Conservation (phyloP, 768 basidiomycete species). For the Hemileccinum rubropunctum region DNA sequence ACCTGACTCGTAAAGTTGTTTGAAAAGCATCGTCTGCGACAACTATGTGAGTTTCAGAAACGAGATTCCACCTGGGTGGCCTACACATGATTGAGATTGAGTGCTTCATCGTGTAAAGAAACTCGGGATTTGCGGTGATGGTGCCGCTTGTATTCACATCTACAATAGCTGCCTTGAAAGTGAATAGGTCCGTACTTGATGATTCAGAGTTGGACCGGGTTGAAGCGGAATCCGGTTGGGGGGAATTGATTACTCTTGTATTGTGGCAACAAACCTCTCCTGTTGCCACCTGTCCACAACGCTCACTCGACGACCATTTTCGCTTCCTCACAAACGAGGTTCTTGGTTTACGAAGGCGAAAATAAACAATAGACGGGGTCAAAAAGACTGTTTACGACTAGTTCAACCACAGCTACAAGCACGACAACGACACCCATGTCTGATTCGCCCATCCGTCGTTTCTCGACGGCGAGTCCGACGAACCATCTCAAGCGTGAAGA, state of each 20-base stretch:
- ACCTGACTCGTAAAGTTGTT: not conserved
- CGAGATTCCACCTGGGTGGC: not conserved
- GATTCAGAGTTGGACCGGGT: not conserved
- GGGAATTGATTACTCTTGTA: not conserved
- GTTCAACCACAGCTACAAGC: not conserved
- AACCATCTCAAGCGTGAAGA: slow-evolving; percentile 54
- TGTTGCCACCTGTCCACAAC: not conserved
- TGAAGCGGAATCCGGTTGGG: slow-evolving; percentile 13
- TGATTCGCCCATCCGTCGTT: slow-evolving; percentile 52
- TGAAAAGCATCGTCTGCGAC: not conserved
- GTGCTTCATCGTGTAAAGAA: too few species aligned
- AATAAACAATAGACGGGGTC: not conserved
- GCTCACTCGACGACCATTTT: not conserved
- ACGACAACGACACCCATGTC: slow-evolving; percentile 21
- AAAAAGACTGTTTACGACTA: not conserved
- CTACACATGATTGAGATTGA: not conserved
- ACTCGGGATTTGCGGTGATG: too few species aligned
- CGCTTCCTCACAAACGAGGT: not conserved
- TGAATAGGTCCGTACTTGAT: too few species aligned
- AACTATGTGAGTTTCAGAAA: not conserved
- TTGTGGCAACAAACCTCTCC: slow-evolving; percentile 10
- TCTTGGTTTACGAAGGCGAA: not conserved
- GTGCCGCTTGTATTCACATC: too few species aligned
- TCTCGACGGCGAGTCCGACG: slow-evolving; percentile 53
- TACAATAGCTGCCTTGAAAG: too few species aligned